Base-by-base conservation (phyloP, 192 early-diverging fungal species). In the Endogone sp. region DNA sequence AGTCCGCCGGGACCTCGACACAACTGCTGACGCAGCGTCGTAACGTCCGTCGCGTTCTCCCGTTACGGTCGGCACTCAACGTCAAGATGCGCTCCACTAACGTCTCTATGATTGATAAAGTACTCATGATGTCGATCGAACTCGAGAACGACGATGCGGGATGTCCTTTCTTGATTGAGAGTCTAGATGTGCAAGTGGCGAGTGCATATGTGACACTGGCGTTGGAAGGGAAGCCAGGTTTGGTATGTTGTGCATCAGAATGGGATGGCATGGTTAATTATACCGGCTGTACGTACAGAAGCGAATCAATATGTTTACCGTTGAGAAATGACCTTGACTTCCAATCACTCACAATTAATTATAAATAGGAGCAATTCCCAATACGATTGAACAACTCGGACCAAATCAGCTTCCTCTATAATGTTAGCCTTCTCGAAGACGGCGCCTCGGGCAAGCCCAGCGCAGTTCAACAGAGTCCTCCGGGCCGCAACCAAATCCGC, bases 81-180 rank as follows among this genome's bases (percentile, higher is more conserved):
- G 82, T 87, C 3, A 75, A 83, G 62, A 87, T 87, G 84, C 61
- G 84, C n/a, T 85, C 86, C 2, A 87, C 86, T 8, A 81, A 81
- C 29, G 83, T 81, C 3, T 85, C 83, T 4, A 78, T 83, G 11
- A 77, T 76, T 29, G 86, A 87, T 31, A 83, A 85, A 58, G 78
- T 75, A 8, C 68, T 87, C 37, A 87, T 85, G 80, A 87, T 87
- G 86, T 87, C 86, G 0, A 82, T 87, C 10, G 86, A 87, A 56
- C 63, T 87, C 16, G 86, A 87, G 66, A 87, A 87, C 64, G 81
- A 85, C 25, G 76, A 71, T 3, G 82, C 81, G 26, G 76, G 78
- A n/a, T 79, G 77, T 60, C 75, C 77, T 31, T 87, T 87, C 70
- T 64, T 72, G 29, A 71, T 82, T 10, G 72, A 79, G 4, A 71